Evolutionary conservation across 2,329 filamentous ascomycete species (phyloP).

Genomic region (Fusarium lateritium): DNA sequence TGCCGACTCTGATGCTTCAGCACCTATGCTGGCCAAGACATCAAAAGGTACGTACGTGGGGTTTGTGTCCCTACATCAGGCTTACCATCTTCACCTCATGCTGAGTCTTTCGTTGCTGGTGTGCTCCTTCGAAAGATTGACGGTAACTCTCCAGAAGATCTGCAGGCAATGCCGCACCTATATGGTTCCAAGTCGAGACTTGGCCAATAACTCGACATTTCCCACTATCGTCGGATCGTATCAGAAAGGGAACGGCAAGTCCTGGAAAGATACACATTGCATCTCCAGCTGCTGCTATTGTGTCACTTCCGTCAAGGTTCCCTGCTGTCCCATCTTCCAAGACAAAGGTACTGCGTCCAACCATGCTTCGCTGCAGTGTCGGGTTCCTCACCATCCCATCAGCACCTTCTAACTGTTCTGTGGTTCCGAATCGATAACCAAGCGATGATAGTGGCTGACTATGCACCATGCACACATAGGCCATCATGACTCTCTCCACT

Average conservation of each 20-base stretch:
- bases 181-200: background rate
- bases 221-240: fast-evolving
- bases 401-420: background rate
- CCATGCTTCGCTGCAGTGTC: background rate
- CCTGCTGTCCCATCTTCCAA: slow-evolving; percentile 7
- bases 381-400: slow-evolving; percentile 3
- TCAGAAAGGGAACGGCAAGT: background rate
- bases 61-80: background rate
- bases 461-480: slow-evolving; percentile 22
- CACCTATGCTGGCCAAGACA: no score
- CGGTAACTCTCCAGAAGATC: background rate
- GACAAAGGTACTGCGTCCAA: slow-evolving; percentile 15
- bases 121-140: background rate
- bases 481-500: slow-evolving; percentile 16
- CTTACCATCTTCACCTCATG: fast-evolving
- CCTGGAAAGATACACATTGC: slow-evolving; percentile 11
- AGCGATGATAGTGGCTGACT: background rate
- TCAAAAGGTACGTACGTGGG: no score
- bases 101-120: background rate
- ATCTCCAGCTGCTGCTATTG: background rate
- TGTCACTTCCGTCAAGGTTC: background rate
- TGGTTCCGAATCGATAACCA: background rate
- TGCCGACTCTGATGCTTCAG: no score
- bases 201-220: background rate
- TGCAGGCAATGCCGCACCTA: background rate